Evolutionary conservation across 192 early-diverging fungal genomes (phyloP), one percentile per base, ranked within the genome.

Genomic region (Backusella mclennaniae): DNA sequence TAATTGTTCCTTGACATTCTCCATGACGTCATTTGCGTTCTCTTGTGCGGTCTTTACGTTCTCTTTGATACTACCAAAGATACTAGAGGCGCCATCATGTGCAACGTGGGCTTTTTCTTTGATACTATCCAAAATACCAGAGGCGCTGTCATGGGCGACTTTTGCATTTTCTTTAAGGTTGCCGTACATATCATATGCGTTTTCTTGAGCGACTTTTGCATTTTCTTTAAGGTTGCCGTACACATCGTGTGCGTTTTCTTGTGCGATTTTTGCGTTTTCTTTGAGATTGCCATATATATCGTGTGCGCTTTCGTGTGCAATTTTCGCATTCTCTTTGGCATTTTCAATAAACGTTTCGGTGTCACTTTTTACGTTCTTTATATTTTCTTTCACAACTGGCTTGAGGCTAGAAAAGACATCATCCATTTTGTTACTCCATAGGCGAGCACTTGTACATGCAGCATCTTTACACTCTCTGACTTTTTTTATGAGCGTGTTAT

Each of bases 401-500:
- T 66, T 75, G 6, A 63, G 56, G 9, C 23, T 63, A 8, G 56
- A 63, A 63, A 35, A n/a, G 29, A 49, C 36, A 44, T 26, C 35
- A 17, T 75, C 66, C 8, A 75, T 42, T 17, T 42, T 44, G 23
- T 44, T 31, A 31, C 74, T 31, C 42, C 44, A 75, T 4, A 67
- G 23, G 12, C 41, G 59, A 2, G 74, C 63, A n/a, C 17, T 67
- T 4, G 59, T 19, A 23, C n/a, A 42, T 11, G 41, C 63, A 23
- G 63, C 63, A 46, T 75, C 74, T 26, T 39, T 67, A 33, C 67
- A 75, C n/a, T 38, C 42, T 39, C 41, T 75, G 0, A 26, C 63
- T 2, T 19, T 75, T 14, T 46, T 66, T 7, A 41, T 41, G 26
- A 75, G 67, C 5, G 21, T 5, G 4, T 63, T 63, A 29, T 63